Base-by-base conservation (phyloP, 306 rosid species). In the Cajanus cajan region DNA sequence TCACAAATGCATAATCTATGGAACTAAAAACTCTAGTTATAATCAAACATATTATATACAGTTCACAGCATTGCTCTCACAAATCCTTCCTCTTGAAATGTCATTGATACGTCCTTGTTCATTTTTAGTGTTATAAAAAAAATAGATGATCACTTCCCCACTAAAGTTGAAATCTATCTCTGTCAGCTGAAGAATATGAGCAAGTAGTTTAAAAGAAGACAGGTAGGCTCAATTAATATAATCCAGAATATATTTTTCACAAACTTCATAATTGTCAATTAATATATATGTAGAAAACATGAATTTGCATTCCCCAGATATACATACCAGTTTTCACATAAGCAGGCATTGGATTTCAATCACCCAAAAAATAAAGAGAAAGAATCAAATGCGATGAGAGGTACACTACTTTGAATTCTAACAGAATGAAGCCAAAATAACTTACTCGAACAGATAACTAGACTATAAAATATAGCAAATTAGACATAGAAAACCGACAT, bases 71-170 rank as follows among this genome's bases (percentile, higher is more conserved):
- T 13, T 41, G 4, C 50, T 68, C 34, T 25, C 69, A 7, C 4
- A 8, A 61, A 59, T 7, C 36, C n/a, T 54, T 25, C 25, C 69
- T 76, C 62, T 69, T 21, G 59, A 64, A 63, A 76, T 68, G 36
- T 68, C 37, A 18, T 19, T 57, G 6, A 59, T 61, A 63, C 19
- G 43, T 63, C 4, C 28, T 48, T 12, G 67, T 3, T 25, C n/a
- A n/a, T 9, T 58, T 37, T 40, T 57, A 25, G 16, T 31, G 15
- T 33, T 9, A 41, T 2, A n/a, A 69, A 15, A n/a, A 28, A 73
- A 12, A 71, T 6, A 40, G 9, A 16, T 40, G 36, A 18, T 73
- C 50, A 65, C 31, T 80, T 54, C 33, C 39, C 41, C 0, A 24
- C 44, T 8, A 8, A 74, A 51, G 64, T 12, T 16, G 43, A 80